Percentiles rank a stretch among this genome's conserved stretches.
phyloP scores from a whole-genome alignment of 2,329 filamentous ascomycete genomes.

The Cladosporium velox region DNA sequence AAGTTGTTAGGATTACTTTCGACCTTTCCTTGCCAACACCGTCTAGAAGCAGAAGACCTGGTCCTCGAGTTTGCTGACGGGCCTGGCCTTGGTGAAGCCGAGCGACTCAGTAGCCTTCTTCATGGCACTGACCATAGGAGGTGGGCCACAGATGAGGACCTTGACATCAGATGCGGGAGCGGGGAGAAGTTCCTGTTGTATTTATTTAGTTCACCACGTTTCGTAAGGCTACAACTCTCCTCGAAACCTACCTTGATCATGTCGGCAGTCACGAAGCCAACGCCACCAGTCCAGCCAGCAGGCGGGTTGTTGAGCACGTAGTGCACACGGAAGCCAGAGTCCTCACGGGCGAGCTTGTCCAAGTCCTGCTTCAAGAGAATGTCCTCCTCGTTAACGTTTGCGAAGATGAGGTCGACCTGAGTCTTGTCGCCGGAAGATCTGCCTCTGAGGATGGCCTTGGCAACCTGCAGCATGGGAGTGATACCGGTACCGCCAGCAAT shows the following conservation, averaged over 20 bases:
- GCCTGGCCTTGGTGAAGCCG: constrained; percentile 87
- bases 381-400: constrained; percentile 90
- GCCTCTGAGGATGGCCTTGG: constrained; percentile 71
- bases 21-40: neutral
- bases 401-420: constrained; percentile 91
- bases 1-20: neutral
- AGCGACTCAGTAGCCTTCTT: constrained; percentile 93
- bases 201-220: neutral
- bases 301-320: constrained; percentile 97
- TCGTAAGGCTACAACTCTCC: neutral
- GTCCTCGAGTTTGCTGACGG: constrained; percentile 96
- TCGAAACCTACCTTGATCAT: constrained; percentile 72
- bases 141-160: constrained; percentile 90
- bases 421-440: constrained; percentile 66
- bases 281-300: constrained; percentile 85
- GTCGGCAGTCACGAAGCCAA: constrained; percentile 91
- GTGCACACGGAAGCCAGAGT: constrained; percentile 81
- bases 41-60: constrained; percentile 90
- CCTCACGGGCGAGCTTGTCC: constrained; percentile 73
- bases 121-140: constrained; percentile 93
- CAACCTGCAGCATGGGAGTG: constrained; percentile 96
- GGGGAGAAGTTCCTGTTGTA: constrained; percentile 70
- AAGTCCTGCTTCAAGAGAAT: constrained; percentile 93
- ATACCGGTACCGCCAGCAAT: constrained; percentile 97
- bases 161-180: constrained; percentile 85